These are phyloP conservation scores for Naganishia kalamii DNA, from an alignment of 768 basidiomycete genomes.

Conservation along the genomic window DNA sequence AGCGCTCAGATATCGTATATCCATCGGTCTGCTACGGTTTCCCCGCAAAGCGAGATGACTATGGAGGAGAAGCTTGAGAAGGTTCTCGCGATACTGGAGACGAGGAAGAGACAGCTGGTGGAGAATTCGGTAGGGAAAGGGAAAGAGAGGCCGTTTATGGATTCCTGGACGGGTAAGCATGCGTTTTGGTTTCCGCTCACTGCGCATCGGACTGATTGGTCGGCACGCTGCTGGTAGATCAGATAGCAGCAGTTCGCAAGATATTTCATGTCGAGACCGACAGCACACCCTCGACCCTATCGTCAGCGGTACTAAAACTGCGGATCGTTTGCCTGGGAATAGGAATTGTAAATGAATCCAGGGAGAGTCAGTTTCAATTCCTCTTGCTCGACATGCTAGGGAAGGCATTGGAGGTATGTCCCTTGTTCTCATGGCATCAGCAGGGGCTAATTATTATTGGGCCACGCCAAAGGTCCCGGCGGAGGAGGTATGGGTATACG, in stretches of 20 bases:
- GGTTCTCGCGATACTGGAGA: background rate
- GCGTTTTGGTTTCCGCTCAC: background rate
- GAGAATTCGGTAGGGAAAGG: background rate
- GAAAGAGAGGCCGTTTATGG: background rate
- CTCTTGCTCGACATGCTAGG: background rate
- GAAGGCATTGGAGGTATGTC: background rate
- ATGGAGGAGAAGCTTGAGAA: slow-evolving; percentile 6
- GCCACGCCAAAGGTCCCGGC: background rate
- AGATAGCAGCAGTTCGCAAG: background rate
- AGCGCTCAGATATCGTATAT: background rate
- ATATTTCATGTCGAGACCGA: background rate
- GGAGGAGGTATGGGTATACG: slow-evolving; percentile 3
- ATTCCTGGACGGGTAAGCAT: slow-evolving; percentile 1
- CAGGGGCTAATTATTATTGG: background rate
- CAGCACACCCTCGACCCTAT: background rate
- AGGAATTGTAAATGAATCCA: slow-evolving; percentile 3
- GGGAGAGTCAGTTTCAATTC: slow-evolving; percentile 14
- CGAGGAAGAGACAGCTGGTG: background rate
- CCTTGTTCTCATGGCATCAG: background rate
- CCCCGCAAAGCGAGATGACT: background rate
- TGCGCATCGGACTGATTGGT: background rate
- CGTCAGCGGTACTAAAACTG: background rate
- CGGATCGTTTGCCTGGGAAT: slow-evolving; percentile 14
- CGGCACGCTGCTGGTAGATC: background rate
- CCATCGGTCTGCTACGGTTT: too few species aligned